Conservation (phyloP, 1,284 basidiomycete species). For the Ustilago cynodontis region DNA sequence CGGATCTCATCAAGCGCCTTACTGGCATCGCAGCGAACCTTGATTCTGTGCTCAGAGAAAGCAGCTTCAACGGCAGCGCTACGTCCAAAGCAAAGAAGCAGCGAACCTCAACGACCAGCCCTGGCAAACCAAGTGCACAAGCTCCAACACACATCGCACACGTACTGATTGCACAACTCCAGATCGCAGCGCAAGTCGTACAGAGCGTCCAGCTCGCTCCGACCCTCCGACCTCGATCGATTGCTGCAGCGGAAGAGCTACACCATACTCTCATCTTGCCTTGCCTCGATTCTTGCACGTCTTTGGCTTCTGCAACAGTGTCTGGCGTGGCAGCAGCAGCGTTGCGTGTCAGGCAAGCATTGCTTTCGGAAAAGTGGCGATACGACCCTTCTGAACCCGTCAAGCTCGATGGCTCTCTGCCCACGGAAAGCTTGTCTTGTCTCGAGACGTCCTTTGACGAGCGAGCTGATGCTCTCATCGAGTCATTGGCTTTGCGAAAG, state of each 20-base stretch:
- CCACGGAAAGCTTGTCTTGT: conserved; percentile 28
- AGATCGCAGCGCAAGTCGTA: conserved; percentile 32
- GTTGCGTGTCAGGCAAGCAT: conserved; percentile 30
- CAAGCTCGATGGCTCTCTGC: conserved; percentile 46
- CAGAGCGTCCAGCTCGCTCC: conserved; percentile 36
- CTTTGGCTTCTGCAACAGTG: neutral
- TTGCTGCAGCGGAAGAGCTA: conserved; percentile 40
- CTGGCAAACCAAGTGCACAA: conserved; percentile 3
- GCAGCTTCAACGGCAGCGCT: neutral
- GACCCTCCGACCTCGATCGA: conserved; percentile 29
- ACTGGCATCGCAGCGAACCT: conserved; percentile 8
- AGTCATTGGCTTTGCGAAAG: conserved; percentile 14
- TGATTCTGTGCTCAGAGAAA: neutral
- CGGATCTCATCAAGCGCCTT: conserved; percentile 29
- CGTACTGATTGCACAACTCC: conserved; percentile 23
- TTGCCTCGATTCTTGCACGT: conserved; percentile 23
- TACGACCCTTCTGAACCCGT: conserved; percentile 40
- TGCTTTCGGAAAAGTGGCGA: conserved; percentile 46
- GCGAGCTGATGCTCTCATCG: conserved; percentile 31
- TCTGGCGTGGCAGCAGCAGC: conserved; percentile 39
- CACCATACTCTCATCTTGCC: conserved; percentile 35
- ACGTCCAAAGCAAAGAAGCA: conserved; percentile 24
- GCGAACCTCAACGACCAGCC: conserved; percentile 13
- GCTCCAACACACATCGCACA: neutral
- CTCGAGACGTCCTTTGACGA: conserved; percentile 40